These are phyloP conservation scores for Sextonia rubra DNA, from an alignment of 164 flowering plant species.

Conservation along the genomic window DNA sequence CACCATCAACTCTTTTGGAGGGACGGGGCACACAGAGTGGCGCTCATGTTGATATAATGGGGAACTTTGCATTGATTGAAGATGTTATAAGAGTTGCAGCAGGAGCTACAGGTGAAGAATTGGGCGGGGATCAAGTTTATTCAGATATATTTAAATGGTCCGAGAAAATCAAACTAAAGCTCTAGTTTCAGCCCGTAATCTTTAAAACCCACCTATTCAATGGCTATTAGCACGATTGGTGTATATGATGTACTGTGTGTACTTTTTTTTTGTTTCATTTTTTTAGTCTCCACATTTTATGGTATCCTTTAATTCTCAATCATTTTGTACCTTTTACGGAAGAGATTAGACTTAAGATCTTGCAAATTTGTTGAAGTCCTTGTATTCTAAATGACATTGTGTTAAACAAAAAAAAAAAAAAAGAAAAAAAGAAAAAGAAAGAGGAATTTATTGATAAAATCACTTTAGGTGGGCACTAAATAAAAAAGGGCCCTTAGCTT, in stretches of 20 bases:
- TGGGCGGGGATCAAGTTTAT: conserved; percentile 86
- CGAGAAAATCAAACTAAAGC: conserved; percentile 61
- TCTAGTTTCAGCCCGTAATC: conserved; percentile 33
- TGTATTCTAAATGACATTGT: no score
- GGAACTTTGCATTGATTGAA: conserved; percentile 88
- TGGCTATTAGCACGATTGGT: not conserved
- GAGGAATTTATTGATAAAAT: no score
- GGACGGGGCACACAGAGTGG: conserved; percentile 99
- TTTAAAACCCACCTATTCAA: not conserved
- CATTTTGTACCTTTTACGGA: no score
- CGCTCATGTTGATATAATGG: conserved; percentile 99
- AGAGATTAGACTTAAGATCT: no score
- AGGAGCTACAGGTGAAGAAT: conserved; percentile 78
- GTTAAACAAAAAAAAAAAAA: no score
- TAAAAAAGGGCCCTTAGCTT: no score
- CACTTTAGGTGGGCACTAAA: no score
- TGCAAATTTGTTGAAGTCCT: no score
- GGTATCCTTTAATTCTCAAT: no score
- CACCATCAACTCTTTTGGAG: conserved; percentile 78
- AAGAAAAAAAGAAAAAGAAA: no score
- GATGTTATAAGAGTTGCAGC: conserved; percentile 86
- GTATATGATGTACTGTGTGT: not conserved
- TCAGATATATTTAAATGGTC: conserved; percentile 87
- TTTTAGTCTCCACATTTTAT: not conserved
- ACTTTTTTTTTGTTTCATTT: not conserved